Evolutionary conservation across 768 basidiomycete genomes (phyloP).

Genomic region (Nidularia pulvinata): DNA sequence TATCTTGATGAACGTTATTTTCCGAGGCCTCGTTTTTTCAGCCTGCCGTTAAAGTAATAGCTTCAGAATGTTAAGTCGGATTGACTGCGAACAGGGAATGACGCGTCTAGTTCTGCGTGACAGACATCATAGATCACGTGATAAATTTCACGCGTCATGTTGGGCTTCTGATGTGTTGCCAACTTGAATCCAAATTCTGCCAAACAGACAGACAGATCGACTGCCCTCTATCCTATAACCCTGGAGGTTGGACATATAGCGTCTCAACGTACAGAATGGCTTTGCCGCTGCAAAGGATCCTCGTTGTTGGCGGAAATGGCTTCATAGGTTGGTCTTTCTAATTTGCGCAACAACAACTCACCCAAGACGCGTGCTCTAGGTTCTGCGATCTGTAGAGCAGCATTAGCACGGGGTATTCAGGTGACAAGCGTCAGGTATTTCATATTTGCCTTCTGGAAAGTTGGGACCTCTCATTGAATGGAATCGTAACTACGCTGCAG

Average conservation of each 20-base stretch:
- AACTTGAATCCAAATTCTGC: too few relatives aligned
- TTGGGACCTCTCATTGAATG: neutral
- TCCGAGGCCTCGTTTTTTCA: neutral
- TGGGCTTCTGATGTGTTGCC: too few relatives aligned
- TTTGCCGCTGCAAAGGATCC: slow-evolving; percentile 52
- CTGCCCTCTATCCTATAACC: too few relatives aligned
- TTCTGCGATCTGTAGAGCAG: slow-evolving; percentile 91
- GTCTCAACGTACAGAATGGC: slow-evolving; percentile 17
- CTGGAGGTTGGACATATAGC: too few relatives aligned
- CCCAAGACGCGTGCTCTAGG: slow-evolving; percentile 45
- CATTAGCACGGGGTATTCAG: slow-evolving; percentile 78
- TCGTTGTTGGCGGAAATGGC: slow-evolving; percentile 99
- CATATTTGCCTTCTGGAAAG: neutral
- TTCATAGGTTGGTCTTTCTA: slow-evolving; percentile 70
- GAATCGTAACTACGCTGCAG: slow-evolving; percentile 30
- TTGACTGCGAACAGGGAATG: too few relatives aligned
- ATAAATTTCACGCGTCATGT: too few relatives aligned
- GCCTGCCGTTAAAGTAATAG: too few relatives aligned
- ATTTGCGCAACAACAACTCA: slow-evolving; percentile 3
- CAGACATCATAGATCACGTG: too few relatives aligned
- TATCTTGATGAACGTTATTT: neutral
- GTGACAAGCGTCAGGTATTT: slow-evolving; percentile 88
- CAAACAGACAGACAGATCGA: too few relatives aligned
- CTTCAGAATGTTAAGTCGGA: too few relatives aligned
- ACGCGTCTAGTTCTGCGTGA: too few relatives aligned